Evolutionary conservation across 176 grass and related monocot species (phyloP), one percentile per base, ranked within the genome.

Genomic region (Bonia amplexicaulis): DNA sequence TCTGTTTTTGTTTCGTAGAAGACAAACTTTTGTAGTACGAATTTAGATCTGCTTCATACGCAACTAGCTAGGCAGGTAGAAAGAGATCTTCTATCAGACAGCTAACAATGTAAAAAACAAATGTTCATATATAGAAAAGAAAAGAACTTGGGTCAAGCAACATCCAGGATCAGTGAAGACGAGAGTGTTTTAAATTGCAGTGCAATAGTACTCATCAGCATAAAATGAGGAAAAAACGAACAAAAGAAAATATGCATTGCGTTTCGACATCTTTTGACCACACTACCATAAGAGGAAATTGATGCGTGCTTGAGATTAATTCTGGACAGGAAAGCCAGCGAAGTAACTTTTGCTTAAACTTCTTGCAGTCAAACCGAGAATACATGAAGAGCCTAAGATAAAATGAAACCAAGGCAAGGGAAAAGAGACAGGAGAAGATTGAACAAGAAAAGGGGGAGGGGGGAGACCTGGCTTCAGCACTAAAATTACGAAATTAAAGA

Each of bases 221-320:
- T 74, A 75, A 80, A 87, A 87, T 80, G 33, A 70, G 75, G 64
- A 53, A 44, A 76, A 49, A 58, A 69, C 15, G 74, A 40, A 25
- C 35, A 74, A 82, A 74, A 67, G 31, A 23, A 79, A 62, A 71
- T 41, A 67, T 20, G 27, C 31, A 75, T 44, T 72, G 40, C 25
- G 58, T 62, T 20, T 2, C 7, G 35, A 19, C 74, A 76, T 45
- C 12, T 70, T 71, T 59, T 52, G n/a, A 65, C 57, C 35, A 71
- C 15, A 77, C 45, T 65, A 60, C 51, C 40, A 61, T 61, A 90
- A 71, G 9, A 47, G 60, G 80, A 77, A 85, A 85, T 41, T 61
- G 83, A 84, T 85, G 40, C 40, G 19, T 31, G 6, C 52, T 33
- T 47, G 61, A 17, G 11, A 78, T 70, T 12, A 61, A 48, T 27